Conservation (phyloP, 495 filamentous ascomycete genomes). For the Penicillium coprophilum region DNA sequence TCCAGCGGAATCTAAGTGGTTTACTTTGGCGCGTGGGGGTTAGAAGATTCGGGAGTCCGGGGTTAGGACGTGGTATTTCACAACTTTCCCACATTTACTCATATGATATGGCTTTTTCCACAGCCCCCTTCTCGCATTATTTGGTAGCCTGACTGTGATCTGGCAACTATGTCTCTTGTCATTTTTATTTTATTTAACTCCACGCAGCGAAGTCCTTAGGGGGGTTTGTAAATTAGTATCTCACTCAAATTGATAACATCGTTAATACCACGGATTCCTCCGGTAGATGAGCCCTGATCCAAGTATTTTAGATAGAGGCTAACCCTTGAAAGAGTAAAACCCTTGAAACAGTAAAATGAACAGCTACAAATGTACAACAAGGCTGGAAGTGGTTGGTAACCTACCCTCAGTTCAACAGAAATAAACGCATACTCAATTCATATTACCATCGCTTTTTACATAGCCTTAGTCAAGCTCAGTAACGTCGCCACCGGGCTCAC, state of each 20-base stretch:
- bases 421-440: constrained; percentile 16
- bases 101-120: constrained; percentile 14
- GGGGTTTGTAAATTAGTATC: constrained; percentile 34
- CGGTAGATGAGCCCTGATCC: neutral
- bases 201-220: constrained; percentile 31
- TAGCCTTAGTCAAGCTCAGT: constrained; percentile 42
- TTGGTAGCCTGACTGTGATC: constrained; percentile 16
- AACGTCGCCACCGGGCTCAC: constrained; percentile 44
- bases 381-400: neutral
- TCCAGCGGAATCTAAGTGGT: constrained; percentile 50
- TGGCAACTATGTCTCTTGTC: constrained; percentile 29
- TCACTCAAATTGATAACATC: constrained; percentile 27
- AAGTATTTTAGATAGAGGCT: neutral
- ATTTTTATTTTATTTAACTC: constrained; percentile 31
- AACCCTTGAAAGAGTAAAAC: neutral
- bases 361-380: neutral
- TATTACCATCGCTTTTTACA: constrained; percentile 11
- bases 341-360: neutral
- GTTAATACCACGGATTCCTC: constrained; percentile 27
- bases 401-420: neutral
- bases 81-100: constrained; percentile 2
- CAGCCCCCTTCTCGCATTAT: constrained; percentile 17
- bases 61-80: constrained; percentile 5
- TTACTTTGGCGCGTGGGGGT: constrained; percentile 5
- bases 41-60: constrained; percentile 2